Evolutionary conservation across 345 rosid genomes (phyloP), one percentile per base, ranked within the genome.

Genomic region (Rhodamnia argentea): DNA sequence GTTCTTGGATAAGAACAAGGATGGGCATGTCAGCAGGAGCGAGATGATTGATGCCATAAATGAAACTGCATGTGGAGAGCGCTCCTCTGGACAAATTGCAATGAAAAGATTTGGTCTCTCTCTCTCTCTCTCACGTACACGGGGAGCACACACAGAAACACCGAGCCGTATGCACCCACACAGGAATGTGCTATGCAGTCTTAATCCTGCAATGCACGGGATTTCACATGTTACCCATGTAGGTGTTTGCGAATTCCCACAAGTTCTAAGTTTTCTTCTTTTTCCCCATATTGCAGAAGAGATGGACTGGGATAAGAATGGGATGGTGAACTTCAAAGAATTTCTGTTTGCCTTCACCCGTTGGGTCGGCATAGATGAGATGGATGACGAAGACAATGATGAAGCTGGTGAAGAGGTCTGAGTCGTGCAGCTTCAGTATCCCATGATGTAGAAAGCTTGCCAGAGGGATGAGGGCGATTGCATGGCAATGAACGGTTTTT

Each of bases 261-360:
- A 32, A 20, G 44, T 62, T 44, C 24, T 84, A 51, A 58, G 37
- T 47, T 50, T 50, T 52, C 64, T 74, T 13, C 22, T 87, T 53
- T 62, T n/a, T 55, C 10, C 18, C 70, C 26, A 26, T 58, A 12
- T 53, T 93, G 93, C 96, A 97, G 99, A 96, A 88, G 99, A 97
- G 90, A 96, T 97, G 99, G 99, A 97, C 93, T 97, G 99, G 99
- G 99, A 97, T 90, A 96, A 90, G 81, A 97, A 95, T 82, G 99
- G 99, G 52, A 89, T 90, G 93, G 98, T 97, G 89, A 97, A 93
- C 89, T 94, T 97, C 91, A 97, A 96, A 91, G 99, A 97, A 87
- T 96, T 96, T 86, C 88, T 97, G 55, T 97, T 97, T 84, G 99
- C 99, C 83, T 96, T 96, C 90, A 96, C 99, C 0, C 89, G 91